Percentiles rank a stretch among this genome's conserved stretches.
Conservation (phyloP, 2,329 filamentous ascomycete species). For the Orbilia blumenaviensis region DNA sequence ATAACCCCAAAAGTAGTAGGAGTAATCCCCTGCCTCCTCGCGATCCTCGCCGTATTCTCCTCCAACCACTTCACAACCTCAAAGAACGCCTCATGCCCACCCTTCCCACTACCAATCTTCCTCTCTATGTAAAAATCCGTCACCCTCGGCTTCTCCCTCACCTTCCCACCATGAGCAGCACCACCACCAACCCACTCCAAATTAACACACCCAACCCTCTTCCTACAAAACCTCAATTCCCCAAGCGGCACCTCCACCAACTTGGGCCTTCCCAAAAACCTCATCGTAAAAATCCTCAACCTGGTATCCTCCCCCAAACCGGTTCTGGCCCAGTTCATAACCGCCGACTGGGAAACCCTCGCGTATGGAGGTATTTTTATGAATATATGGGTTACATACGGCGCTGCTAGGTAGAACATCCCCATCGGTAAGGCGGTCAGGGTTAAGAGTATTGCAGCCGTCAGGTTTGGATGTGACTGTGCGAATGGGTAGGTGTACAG, state of each 20-base stretch:
- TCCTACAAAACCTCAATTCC: constrained; percentile 54
- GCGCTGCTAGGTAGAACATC: constrained; percentile 54
- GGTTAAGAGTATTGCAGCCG: constrained; percentile 9
- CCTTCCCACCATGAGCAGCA: too few species aligned
- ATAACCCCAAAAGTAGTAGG: background rate
- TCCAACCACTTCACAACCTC: constrained; percentile 37
- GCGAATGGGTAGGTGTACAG: constrained; percentile 36
- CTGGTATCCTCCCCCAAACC: constrained; percentile 52
- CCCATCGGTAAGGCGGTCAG: constrained; percentile 38
- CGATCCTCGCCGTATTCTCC: constrained; percentile 14
- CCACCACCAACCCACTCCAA: constrained; percentile 53
- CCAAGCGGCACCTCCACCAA: constrained; percentile 54
- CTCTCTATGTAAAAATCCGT: constrained; percentile 43
- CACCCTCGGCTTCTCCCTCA: constrained; percentile 44
- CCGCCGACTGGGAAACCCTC: constrained; percentile 36
- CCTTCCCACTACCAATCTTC: constrained; percentile 32
- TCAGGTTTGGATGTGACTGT: constrained; percentile 22
- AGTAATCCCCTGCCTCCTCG: background rate
- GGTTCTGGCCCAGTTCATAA: constrained; percentile 43
- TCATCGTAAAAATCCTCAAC: constrained; percentile 55
- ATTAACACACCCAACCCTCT: constrained; percentile 56
- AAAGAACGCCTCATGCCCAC: constrained; percentile 45
- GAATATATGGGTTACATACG: constrained; percentile 57
- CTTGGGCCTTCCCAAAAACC: constrained; percentile 55
- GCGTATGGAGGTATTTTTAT: constrained; percentile 56